phyloP scores from a whole-genome alignment of 2,329 filamentous ascomycete species.

The Alternaria sp. region DNA sequence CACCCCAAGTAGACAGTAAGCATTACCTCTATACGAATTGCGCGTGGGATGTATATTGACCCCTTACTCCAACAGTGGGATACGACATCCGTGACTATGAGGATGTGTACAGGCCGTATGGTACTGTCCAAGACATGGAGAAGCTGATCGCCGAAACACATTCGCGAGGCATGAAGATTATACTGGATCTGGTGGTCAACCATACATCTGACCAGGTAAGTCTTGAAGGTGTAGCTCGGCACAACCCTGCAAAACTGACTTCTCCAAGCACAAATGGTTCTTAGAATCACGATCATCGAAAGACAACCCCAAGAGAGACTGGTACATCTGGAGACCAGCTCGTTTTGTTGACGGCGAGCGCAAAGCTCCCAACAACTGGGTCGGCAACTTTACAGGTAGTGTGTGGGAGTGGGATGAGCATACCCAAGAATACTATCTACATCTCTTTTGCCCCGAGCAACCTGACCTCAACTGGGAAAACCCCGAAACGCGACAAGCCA shows the following conservation, averaged over 20 bases:
- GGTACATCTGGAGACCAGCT: conserved; percentile 62
- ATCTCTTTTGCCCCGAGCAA: conserved; percentile 76
- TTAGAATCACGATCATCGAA: conserved; percentile 60
- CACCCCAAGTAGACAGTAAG: conserved; percentile 53
- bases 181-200: conserved; percentile 51
- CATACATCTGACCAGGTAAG: conserved; percentile 48
- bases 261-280: conserved; percentile 61
- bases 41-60: not conserved
- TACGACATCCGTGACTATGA: conserved; percentile 51
- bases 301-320: conserved; percentile 59
- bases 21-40: not conserved
- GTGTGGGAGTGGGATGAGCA: conserved; percentile 74
- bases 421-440: conserved; percentile 77
- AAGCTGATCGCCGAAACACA: conserved; percentile 46
- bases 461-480: conserved; percentile 90
- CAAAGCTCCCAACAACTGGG: conserved; percentile 79
- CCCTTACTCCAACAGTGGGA: conserved; percentile 25
- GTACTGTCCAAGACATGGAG: conserved; percentile 50
- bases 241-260: conserved; percentile 8
- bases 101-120: conserved; percentile 49
- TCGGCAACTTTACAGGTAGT: conserved; percentile 65
- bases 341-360: conserved; percentile 62
- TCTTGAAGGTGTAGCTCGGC: not conserved
- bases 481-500: conserved; percentile 68
- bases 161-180: conserved; percentile 45